A percentile compares a stretch with the other conserved stretches of the same genome.
These are phyloP conservation scores for Byssothecium circinans DNA, from an alignment of 2,329 filamentous ascomycete genomes.

Conservation along the genomic window DNA sequence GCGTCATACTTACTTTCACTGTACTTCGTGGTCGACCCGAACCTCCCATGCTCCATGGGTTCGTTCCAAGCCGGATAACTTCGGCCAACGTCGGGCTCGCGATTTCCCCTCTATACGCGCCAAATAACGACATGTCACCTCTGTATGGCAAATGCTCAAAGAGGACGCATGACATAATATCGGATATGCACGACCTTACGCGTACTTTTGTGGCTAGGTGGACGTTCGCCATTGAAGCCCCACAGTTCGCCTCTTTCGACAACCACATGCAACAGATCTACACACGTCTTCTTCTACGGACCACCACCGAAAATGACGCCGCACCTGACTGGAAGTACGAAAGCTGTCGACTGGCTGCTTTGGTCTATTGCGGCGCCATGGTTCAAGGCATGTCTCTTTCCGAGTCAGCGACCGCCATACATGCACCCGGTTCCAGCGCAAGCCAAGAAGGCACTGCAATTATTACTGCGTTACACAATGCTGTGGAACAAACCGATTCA, in stretches of 20 bases:
- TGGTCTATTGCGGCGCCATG: slow-evolving; percentile 37
- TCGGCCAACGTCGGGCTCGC: slow-evolving; percentile 7
- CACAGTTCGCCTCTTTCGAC: slow-evolving; percentile 22
- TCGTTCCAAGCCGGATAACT: slow-evolving; percentile 12
- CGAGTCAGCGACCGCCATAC: slow-evolving; percentile 22
- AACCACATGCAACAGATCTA: slow-evolving; percentile 29
- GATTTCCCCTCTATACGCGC: slow-evolving; percentile 29
- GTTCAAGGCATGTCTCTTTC: slow-evolving; percentile 27
- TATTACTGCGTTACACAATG: slow-evolving; percentile 26
- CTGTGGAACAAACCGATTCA: slow-evolving; percentile 28
- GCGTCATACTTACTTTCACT: slow-evolving; percentile 28
- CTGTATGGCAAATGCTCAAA: slow-evolving; percentile 23
- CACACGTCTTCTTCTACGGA: slow-evolving; percentile 18
- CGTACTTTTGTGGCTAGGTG: slow-evolving; percentile 22
- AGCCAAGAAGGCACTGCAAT: slow-evolving; percentile 13
- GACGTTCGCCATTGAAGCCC: slow-evolving; percentile 6
- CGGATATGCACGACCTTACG: slow-evolving; percentile 31
- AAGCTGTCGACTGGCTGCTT: slow-evolving; percentile 31
- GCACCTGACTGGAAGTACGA: slow-evolving; percentile 37
- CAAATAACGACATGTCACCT: slow-evolving; percentile 16
- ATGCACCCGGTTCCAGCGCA: slow-evolving; percentile 13
- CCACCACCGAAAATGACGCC: slow-evolving; percentile 13
- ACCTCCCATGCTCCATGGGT: slow-evolving; percentile 19
- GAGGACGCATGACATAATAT: slow-evolving; percentile 25
- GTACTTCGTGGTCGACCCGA: slow-evolving; percentile 25